phyloP scores from a whole-genome alignment of 805 yeast species.

The Metschnikowia sp. region DNA sequence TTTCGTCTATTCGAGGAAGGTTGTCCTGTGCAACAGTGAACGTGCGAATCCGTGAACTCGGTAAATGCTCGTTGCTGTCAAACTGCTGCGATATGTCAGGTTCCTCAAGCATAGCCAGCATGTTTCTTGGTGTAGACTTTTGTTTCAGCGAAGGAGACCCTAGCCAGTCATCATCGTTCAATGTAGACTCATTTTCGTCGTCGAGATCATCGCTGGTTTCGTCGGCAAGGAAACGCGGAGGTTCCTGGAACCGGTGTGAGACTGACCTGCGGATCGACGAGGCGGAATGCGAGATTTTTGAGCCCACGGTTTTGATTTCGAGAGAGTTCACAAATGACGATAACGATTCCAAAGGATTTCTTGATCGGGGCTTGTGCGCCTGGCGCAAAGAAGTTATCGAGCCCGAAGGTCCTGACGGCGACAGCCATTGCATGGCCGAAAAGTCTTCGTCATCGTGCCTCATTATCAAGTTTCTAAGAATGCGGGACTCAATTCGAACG shows the following conservation, averaged over 20 bases:
- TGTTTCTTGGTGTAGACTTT: constrained; percentile 4
- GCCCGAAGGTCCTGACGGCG: not conserved
- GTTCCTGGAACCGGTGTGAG: constrained; percentile 9
- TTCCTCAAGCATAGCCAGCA: too few relatives aligned
- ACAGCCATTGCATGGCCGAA: not conserved
- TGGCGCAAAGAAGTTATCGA: not conserved
- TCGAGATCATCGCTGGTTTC: constrained; percentile 13
- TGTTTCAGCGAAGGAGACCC: constrained; percentile 15
- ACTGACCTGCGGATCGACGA: constrained; percentile 12
- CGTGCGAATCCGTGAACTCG: constrained; percentile 25
- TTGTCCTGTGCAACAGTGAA: constrained; percentile 47
- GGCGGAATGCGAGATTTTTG: constrained; percentile 15
- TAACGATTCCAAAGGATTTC: constrained; percentile 14
- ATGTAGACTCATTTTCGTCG: constrained; percentile 17
- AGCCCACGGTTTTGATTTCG: constrained; percentile 13
- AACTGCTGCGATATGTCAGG: not conserved
- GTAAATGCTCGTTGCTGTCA: constrained; percentile 31
- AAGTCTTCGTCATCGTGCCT: not conserved
- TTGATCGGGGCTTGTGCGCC: not conserved
- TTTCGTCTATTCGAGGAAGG: constrained; percentile 65
- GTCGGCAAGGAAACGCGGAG: constrained; percentile 13
- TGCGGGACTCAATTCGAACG: too few relatives aligned
- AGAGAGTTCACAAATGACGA: constrained; percentile 17
- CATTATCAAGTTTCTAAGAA: not conserved
- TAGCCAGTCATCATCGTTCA: constrained; percentile 18